Conservation (phyloP, 164 flowering plant genomes). For the Santalum album region DNA sequence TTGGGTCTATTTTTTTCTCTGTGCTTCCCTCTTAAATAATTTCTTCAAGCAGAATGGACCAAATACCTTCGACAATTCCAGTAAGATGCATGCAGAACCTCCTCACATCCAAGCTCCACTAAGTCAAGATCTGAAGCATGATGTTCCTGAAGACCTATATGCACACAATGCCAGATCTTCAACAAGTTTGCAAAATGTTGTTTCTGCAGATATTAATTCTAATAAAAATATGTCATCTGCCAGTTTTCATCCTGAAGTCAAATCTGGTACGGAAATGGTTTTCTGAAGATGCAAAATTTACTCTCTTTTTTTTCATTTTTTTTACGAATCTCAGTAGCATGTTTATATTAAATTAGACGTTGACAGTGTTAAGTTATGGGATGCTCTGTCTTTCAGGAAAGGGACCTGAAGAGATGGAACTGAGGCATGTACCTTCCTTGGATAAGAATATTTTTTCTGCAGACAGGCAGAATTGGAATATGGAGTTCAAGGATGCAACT, state of each 20-base stretch:
- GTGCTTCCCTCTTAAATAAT: neutral
- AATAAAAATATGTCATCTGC: conserved; percentile 10
- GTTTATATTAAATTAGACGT: no score
- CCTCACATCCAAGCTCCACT: conserved; percentile 12
- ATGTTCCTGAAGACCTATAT: conserved; percentile 14
- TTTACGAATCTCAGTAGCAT: no score
- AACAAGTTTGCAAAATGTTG: conserved; percentile 16
- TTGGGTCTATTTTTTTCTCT: neutral
- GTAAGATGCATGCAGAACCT: conserved; percentile 26
- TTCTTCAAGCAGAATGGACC: conserved; percentile 56
- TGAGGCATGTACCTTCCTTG: conserved; percentile 17
- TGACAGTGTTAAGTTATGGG: no score
- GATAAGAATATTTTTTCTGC: conserved; percentile 16
- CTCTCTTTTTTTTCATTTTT: neutral
- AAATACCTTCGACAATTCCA: conserved; percentile 25
- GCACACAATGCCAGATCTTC: conserved; percentile 24
- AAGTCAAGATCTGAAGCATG: conserved; percentile 17
- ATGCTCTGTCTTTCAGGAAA: conserved; percentile 20
- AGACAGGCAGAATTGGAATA: conserved; percentile 42
- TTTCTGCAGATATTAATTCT: conserved; percentile 16
- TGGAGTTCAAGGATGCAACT: conserved; percentile 90
- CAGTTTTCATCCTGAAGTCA: conserved; percentile 17
- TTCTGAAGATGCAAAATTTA: neutral
- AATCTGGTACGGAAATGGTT: conserved; percentile 29
- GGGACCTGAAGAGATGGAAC: conserved; percentile 16